These are phyloP conservation scores for Metrosideros polymorpha DNA, from an alignment of 441 rosid genomes.

Conservation along the genomic window DNA sequence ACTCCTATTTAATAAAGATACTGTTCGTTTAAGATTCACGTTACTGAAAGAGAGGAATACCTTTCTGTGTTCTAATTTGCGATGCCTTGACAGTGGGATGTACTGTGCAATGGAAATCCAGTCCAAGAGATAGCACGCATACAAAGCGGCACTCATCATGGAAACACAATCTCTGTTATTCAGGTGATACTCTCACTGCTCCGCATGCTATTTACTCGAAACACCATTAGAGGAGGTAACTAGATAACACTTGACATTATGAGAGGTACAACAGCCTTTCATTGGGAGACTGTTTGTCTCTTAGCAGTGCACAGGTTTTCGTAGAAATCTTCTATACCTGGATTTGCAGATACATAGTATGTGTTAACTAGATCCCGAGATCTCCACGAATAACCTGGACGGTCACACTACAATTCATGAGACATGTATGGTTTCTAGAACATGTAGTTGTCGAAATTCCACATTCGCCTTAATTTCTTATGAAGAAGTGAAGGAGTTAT, in stretches of 20 bases:
- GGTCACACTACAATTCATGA: not conserved
- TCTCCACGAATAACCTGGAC: not conserved
- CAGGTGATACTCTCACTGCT: slow-evolving; percentile 21
- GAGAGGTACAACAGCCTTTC: slow-evolving; percentile 18
- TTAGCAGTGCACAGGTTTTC: not conserved
- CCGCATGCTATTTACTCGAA: not conserved
- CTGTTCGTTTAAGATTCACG: not conserved
- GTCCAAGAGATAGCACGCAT: slow-evolving; percentile 33
- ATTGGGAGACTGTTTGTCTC: not conserved
- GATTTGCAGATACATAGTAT: not conserved
- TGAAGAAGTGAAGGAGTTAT: not conserved
- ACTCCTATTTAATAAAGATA: not conserved
- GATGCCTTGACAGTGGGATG: slow-evolving; percentile 53
- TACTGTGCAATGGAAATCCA: slow-evolving; percentile 26
- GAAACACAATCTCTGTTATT: slow-evolving; percentile 37
- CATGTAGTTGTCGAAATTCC: not conserved
- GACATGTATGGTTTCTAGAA: not conserved
- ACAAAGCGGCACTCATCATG: slow-evolving; percentile 30
- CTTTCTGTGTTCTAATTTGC: not conserved
- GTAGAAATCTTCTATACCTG: not conserved
- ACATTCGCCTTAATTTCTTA: not conserved
- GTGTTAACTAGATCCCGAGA: not conserved
- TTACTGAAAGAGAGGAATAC: not conserved
- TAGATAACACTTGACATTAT: not conserved
- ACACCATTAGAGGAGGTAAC: not conserved